Base-by-base conservation (phyloP, 352 stramenopile species). In the Blastocystis sp. region DNA sequence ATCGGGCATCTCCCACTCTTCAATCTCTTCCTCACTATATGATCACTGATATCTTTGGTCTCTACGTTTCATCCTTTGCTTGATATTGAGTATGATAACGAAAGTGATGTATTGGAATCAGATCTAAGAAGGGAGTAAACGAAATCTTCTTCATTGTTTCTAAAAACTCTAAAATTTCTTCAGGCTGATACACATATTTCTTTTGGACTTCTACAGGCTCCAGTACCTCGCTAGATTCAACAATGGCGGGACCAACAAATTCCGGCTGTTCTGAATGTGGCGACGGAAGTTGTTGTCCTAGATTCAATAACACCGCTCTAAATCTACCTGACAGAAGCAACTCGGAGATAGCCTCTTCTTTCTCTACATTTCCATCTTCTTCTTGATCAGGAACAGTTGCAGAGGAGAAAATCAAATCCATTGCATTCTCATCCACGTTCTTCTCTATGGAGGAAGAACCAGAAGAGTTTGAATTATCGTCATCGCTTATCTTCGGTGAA, bases 1-100 rank as follows among this genome's bases (percentile, higher is more conserved):
- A 42, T 83, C 71, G 5, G 71, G 71, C 27, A 63, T 65, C 29
- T 83, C 71, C 71, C 71, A 83, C 27, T 83, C 71, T 14, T 27
- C 42, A 24, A 42, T 49, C 21, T 51, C 49, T 35, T 83, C 71
- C 35, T 74, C 63, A 21, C 63, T 74, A 74, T 9, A 43, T 9
- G n/a, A 51, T 74, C 29, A 74, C 11, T 4, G 6, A 27, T 3
- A 3, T 4, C 3, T 14, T 11, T 27, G 4, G 11, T 12, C 19
- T 2, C 7, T 21, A 74, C 63, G 24, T 4, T 2, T 43, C 32
- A 1, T 43, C 63, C 35, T 37, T 37, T 21, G 12, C n/a, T 21
- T 51, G 24, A n/a, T 51, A 16, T 7, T 74, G 29, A 43, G 49
- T 74, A 27, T 46, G 42, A 43, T 74, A 74, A n/a, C 63, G 63